phyloP scores from a whole-genome alignment of 2,329 filamentous ascomycete genomes.

The Beauveria brongniartii region DNA sequence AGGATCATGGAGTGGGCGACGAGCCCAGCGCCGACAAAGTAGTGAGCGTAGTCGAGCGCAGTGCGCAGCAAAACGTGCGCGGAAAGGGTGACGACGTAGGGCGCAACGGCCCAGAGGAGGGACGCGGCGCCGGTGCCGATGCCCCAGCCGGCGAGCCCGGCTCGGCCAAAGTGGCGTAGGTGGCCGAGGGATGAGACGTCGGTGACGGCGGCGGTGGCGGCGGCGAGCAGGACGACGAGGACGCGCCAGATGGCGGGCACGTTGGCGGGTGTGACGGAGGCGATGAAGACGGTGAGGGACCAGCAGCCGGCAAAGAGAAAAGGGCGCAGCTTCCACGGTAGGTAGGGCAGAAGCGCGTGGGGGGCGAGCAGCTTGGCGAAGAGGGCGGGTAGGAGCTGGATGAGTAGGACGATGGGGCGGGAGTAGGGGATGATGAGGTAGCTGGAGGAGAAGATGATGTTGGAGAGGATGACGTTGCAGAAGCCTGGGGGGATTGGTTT shows the following conservation, averaged over 20 bases:
- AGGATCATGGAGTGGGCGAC: constrained; percentile 22
- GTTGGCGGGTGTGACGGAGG: constrained; percentile 24
- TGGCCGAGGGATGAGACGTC: constrained; percentile 26
- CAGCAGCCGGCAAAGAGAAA: constrained; percentile 21
- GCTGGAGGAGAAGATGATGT: constrained; percentile 24
- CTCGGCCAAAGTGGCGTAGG: constrained; percentile 21
- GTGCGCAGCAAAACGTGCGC: constrained; percentile 20
- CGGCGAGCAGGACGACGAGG: constrained; percentile 22
- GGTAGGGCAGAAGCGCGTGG: constrained; percentile 18
- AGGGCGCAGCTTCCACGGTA: constrained; percentile 22
- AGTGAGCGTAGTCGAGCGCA: constrained; percentile 21
- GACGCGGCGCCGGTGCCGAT: constrained; percentile 24
- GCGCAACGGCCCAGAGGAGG: constrained; percentile 21
- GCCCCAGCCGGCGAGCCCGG: constrained; percentile 28
- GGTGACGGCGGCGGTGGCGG: constrained; percentile 21
- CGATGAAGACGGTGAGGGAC: constrained; percentile 21
- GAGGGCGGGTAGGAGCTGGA: constrained; percentile 24
- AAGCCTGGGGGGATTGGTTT: constrained; percentile 18
- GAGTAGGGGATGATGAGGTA: constrained; percentile 29
- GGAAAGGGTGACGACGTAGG: constrained; percentile 22
- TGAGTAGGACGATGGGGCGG: constrained; percentile 23
- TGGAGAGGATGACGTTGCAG: constrained; percentile 22
- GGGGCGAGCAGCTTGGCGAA: constrained; percentile 22
- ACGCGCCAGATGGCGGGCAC: constrained; percentile 23
- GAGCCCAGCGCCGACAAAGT: constrained; percentile 20